These are phyloP conservation scores for Komagataella pastoris DNA, from an alignment of 805 yeast genomes.

Conservation along the genomic window DNA sequence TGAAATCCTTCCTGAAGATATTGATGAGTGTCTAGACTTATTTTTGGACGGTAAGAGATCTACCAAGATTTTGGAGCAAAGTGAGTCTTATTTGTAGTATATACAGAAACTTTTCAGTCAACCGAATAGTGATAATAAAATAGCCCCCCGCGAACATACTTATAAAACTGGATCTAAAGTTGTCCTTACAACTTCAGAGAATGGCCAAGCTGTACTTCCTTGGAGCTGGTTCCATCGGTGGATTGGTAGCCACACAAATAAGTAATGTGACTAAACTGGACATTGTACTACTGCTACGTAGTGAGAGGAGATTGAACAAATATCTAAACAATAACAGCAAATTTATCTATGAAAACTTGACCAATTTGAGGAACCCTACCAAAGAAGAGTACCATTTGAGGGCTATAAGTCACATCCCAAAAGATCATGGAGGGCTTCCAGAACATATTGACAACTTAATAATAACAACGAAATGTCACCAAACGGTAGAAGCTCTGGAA, in stretches of 20 bases:
- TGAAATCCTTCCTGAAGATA: slow-evolving; percentile 55
- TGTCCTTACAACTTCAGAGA: slow-evolving; percentile 1
- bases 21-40: slow-evolving; percentile 71
- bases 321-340: slow-evolving; percentile 11
- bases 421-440: slow-evolving; percentile 8
- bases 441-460: slow-evolving; percentile 24
- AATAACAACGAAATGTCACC: slow-evolving; percentile 71
- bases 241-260: slow-evolving; percentile 14
- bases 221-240: slow-evolving; percentile 23
- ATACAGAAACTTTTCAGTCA: neutral
- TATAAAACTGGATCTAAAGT: neutral
- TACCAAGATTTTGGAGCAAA: slow-evolving; percentile 48
- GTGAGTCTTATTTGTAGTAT: slow-evolving; percentile 9
- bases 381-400: neutral
- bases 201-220: slow-evolving; percentile 10
- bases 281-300: slow-evolving; percentile 12
- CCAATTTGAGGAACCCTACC: slow-evolving; percentile 2
- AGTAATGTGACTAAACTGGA: slow-evolving; percentile 9
- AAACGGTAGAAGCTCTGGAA: slow-evolving; percentile 48
- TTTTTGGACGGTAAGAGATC: slow-evolving; percentile 83
- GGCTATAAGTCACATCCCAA: slow-evolving; percentile 4
- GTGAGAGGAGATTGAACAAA: slow-evolving; percentile 8
- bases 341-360: slow-evolving; percentile 8
- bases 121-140: neutral
- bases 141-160: neutral